These are phyloP conservation scores for Leccinellum rugosiceps DNA, from an alignment of 768 basidiomycete species.

Conservation along the genomic window DNA sequence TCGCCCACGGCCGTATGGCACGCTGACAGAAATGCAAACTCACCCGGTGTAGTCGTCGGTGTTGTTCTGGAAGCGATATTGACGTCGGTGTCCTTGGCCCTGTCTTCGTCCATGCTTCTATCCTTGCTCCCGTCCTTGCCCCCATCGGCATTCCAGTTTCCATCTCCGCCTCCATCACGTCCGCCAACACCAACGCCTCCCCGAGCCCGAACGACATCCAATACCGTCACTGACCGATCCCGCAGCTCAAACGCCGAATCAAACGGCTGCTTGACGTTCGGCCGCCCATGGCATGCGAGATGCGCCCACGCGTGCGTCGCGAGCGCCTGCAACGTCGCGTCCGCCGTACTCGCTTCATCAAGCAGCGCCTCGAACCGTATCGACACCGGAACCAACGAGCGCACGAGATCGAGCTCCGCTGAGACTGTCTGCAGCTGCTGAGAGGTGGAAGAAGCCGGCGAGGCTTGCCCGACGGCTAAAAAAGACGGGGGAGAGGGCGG, in stretches of 20 bases:
- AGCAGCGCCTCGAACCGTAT: slow-evolving; percentile 14
- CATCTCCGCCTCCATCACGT: background rate
- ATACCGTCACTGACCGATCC: slow-evolving; percentile 22
- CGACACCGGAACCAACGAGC: slow-evolving; percentile 11
- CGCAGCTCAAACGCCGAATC: slow-evolving; percentile 24
- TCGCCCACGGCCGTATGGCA: slow-evolving; percentile 31
- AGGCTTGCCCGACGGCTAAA: slow-evolving; percentile 22
- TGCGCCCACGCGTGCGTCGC: slow-evolving; percentile 27
- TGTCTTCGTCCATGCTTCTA: background rate
- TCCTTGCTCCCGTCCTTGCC: background rate
- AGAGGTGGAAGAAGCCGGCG: background rate
- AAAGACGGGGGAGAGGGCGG: slow-evolving; percentile 3
- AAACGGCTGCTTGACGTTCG: slow-evolving; percentile 21
- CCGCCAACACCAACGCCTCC: slow-evolving; percentile 9
- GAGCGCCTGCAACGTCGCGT: slow-evolving; percentile 14
- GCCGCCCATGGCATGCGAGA: slow-evolving; percentile 32
- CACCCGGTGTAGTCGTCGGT: background rate
- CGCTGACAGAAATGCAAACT: slow-evolving; percentile 35
- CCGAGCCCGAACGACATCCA: background rate
- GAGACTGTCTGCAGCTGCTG: slow-evolving; percentile 14
- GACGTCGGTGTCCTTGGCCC: background rate
- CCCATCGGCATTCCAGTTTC: background rate
- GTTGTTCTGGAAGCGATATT: background rate
- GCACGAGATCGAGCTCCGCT: slow-evolving; percentile 20
- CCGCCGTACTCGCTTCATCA: slow-evolving; percentile 11